A percentile compares a stretch with the other conserved stretches of the same genome.
phyloP scores from a whole-genome alignment of 1,284 basidiomycete species.

The Porodaedalea pini region DNA sequence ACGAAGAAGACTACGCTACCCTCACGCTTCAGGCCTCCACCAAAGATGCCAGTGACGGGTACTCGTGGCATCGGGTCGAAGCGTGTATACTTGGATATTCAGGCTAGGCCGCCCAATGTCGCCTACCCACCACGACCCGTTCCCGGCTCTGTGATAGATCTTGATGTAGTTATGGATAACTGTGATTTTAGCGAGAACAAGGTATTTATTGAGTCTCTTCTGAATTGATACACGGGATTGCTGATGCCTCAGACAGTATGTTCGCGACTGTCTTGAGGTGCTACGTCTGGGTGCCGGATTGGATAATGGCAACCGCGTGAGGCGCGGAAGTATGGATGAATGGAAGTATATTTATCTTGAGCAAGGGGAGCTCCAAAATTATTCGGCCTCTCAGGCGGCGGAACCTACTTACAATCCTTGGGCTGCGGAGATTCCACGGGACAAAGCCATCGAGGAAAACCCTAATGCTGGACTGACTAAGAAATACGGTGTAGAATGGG shows the following conservation, averaged over 20 bases:
- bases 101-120: constrained; percentile 50
- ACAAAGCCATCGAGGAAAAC: constrained; percentile 23
- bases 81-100: constrained; percentile 73
- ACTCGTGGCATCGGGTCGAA: constrained; percentile 70
- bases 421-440: constrained; percentile 15
- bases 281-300: constrained; percentile 63
- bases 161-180: constrained; percentile 84
- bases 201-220: constrained; percentile 39
- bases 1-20: constrained; percentile 41
- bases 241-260: constrained; percentile 46
- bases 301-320: constrained; percentile 55
- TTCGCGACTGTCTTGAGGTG: constrained; percentile 74
- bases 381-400: constrained; percentile 27
- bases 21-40: constrained; percentile 42
- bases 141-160: constrained; percentile 77
- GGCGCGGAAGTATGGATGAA: constrained; percentile 54
- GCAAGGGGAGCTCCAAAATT: constrained; percentile 41
- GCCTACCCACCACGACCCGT: constrained; percentile 83
- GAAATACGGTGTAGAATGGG: constrained; percentile 41
- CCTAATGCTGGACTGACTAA: constrained; percentile 37
- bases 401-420: constrained; percentile 16
- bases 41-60: constrained; percentile 36
- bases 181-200: constrained; percentile 84
- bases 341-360: constrained; percentile 69
- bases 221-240: background rate